A percentile compares a stretch with the other conserved stretches of the same genome.
Evolutionary conservation across 106 monocot genomes (phyloP).

Genomic region (Ottelia alismoides): DNA sequence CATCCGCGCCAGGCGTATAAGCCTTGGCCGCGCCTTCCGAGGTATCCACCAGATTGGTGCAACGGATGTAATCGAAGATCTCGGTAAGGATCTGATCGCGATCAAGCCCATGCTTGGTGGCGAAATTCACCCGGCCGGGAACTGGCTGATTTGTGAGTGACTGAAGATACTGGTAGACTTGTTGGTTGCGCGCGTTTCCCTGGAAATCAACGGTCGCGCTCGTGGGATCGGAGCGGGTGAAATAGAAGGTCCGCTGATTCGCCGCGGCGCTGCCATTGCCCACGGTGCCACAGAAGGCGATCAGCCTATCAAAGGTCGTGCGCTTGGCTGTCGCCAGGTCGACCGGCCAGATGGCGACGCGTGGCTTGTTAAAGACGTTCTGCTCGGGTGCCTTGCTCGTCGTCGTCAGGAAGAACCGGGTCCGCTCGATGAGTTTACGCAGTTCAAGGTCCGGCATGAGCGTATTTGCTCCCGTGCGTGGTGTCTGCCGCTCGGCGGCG

Average conservation of each 20-base stretch:
- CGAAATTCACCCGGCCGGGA: not conserved
- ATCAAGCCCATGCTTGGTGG: not conserved
- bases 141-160: not conserved
- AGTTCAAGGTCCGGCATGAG: too few relatives aligned
- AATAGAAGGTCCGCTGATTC: too few relatives aligned
- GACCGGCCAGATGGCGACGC: not conserved
- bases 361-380: not conserved
- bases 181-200: not conserved
- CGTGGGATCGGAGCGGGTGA: not conserved
- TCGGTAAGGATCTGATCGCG: not conserved
- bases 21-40: not conserved
- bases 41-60: not conserved
- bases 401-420: not conserved
- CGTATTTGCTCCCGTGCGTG: too few relatives aligned
- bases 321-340: not conserved
- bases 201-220: not conserved
- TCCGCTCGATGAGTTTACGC: not conserved
- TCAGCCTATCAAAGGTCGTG: not conserved
- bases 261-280: not conserved
- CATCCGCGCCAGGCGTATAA: not conserved
- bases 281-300: not conserved
- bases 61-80: too few relatives aligned
- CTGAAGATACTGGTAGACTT: not conserved
- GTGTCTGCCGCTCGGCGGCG: not conserved
- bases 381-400: not conserved